These are phyloP conservation scores for Chaetothyriales sp. DNA, from an alignment of 2,329 filamentous ascomycete genomes.

Conservation along the genomic window DNA sequence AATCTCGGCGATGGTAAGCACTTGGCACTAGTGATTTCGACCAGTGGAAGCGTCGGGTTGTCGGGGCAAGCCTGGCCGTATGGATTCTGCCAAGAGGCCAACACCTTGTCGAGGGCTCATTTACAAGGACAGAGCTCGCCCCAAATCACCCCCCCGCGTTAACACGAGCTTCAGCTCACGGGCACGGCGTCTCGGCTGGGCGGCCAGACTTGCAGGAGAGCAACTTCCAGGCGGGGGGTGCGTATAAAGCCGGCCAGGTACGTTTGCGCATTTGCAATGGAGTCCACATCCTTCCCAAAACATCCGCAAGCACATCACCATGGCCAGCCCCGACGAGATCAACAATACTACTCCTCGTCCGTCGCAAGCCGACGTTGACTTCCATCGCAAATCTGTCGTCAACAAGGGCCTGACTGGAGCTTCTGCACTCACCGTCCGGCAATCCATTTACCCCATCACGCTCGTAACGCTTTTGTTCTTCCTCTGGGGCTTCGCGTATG, in stretches of 20 bases:
- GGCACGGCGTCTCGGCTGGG: too few relatives aligned
- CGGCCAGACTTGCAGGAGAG: too few relatives aligned
- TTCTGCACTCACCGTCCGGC: conserved; percentile 29
- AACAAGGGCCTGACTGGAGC: conserved; percentile 25
- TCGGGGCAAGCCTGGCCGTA: not conserved
- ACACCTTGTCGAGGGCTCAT: not conserved
- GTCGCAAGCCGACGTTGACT: conserved; percentile 3
- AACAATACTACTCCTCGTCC: not conserved
- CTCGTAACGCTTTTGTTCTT: conserved; percentile 39
- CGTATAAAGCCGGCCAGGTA: not conserved
- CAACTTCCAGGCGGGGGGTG: not conserved
- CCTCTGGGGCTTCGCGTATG: conserved; percentile 41
- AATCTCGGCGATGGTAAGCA: not conserved
- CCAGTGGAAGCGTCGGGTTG: not conserved
- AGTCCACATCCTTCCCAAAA: too few relatives aligned
- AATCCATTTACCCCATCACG: conserved; percentile 31
- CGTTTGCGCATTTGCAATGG: too few relatives aligned
- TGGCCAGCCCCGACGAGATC: not conserved
- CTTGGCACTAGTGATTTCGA: not conserved
- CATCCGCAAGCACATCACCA: not conserved
- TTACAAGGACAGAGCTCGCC: not conserved
- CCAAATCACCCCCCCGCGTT: too few relatives aligned
- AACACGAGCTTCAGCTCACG: too few relatives aligned
- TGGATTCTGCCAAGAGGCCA: not conserved
- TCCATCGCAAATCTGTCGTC: conserved; percentile 13